Evolutionary conservation across 805 yeast species (phyloP).

Genomic region (Gaillardinia entomophila): DNA sequence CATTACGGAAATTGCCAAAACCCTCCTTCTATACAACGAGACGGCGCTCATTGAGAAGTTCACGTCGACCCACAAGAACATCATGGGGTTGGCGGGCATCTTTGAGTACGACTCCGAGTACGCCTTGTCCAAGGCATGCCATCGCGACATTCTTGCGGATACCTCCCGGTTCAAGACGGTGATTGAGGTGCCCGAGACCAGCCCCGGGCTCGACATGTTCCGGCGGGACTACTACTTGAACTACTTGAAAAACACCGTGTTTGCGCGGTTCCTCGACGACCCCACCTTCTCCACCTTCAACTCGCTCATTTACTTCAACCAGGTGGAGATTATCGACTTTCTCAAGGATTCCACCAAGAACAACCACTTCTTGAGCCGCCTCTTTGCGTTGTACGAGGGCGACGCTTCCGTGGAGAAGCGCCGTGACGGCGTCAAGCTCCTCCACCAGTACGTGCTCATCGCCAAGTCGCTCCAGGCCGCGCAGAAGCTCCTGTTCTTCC

Average conservation of each 20-base stretch:
- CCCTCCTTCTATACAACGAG: conserved; percentile 68
- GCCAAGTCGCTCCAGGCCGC: conserved; percentile 60
- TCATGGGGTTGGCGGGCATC: conserved; percentile 62
- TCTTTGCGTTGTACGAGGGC: conserved; percentile 53
- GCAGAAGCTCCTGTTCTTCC: conserved; percentile 63
- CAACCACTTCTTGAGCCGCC: conserved; percentile 43
- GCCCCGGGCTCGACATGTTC: conserved; percentile 45
- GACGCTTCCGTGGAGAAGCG: conserved; percentile 4
- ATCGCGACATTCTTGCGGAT: conserved; percentile 57
- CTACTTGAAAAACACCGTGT: conserved; percentile 79
- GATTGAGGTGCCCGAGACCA: conserved; percentile 44
- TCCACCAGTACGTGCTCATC: conserved; percentile 74
- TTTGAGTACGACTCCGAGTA: conserved; percentile 85
- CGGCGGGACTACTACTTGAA: conserved; percentile 73
- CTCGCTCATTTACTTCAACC: conserved; percentile 63
- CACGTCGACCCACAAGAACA: conserved; percentile 23
- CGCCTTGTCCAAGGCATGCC: conserved; percentile 75
- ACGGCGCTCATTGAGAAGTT: conserved; percentile 27
- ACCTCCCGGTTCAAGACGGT: conserved; percentile 66
- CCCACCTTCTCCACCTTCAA: conserved; percentile 62
- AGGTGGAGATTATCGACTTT: conserved; percentile 57
- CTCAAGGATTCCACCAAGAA: conserved; percentile 42
- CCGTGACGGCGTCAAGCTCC: conserved; percentile 68
- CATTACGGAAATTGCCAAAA: conserved; percentile 69
- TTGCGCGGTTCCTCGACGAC: conserved; percentile 81